phyloP scores from a whole-genome alignment of 176 grass and related monocot species.

The Canna indica region DNA sequence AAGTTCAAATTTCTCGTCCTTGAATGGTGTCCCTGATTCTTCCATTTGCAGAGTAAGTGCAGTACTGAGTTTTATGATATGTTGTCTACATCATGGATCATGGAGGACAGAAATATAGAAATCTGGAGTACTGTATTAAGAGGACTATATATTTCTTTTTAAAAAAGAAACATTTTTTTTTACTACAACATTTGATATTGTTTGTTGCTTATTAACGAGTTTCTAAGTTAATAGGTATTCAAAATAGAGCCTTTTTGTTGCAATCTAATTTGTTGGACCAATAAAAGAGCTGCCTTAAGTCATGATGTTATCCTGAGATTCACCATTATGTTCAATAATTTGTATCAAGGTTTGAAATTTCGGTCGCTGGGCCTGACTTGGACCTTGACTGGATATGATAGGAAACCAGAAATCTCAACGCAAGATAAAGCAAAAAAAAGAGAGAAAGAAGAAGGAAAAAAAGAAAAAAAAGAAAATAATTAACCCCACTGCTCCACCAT shows the following conservation, averaged over 20 bases:
- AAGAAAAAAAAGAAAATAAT: no score
- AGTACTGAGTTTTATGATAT: neutral
- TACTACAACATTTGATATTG: neutral
- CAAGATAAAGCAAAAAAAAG: no score
- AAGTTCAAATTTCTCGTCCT: slow-evolving; percentile 19
- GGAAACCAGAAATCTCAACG: no score
- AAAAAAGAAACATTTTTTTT: no score
- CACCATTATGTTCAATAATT: neutral
- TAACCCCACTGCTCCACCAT: no score
- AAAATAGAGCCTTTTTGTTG: neutral
- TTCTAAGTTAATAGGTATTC: neutral
- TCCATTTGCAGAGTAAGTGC: slow-evolving; percentile 8
- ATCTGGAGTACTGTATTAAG: no score
- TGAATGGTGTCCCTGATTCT: slow-evolving; percentile 16
- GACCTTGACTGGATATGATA: no score
- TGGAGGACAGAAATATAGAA: neutral
- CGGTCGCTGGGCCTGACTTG: no score
- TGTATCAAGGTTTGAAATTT: no score
- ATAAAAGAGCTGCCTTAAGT: neutral
- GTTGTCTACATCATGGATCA: neutral
- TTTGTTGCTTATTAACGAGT: neutral
- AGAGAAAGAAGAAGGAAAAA: no score
- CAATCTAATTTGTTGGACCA: neutral
- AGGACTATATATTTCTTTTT: neutral
- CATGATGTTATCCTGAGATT: neutral